phyloP scores from a whole-genome alignment of 164 flowering plant genomes.

The Annona cherimola region DNA sequence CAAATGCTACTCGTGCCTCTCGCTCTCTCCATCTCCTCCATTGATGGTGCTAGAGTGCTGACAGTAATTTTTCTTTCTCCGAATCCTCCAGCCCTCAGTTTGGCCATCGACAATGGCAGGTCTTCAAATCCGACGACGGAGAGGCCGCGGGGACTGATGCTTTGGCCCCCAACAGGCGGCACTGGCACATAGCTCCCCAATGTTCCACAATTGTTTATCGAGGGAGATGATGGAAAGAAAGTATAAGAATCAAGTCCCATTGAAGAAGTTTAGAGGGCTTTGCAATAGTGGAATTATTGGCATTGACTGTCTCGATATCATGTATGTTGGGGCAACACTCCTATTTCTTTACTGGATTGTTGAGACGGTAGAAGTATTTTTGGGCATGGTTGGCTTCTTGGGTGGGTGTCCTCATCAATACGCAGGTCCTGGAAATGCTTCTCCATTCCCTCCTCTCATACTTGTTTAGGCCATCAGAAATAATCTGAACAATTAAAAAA shows the following conservation, averaged over 20 bases:
- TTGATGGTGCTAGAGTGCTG: no score
- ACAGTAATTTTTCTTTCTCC: background rate
- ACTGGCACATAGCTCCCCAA: background rate
- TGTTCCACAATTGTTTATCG: background rate
- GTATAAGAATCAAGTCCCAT: background rate
- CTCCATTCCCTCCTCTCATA: slow-evolving; percentile 29
- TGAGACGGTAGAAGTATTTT: slow-evolving; percentile 18
- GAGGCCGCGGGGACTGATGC: background rate
- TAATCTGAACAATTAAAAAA: slow-evolving; percentile 10
- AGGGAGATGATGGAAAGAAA: background rate
- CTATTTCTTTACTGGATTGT: background rate
- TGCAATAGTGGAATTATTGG: background rate
- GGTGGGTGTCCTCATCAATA: slow-evolving; percentile 16
- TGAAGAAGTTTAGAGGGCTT: background rate
- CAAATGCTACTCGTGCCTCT: no score
- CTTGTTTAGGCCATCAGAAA: slow-evolving; percentile 17
- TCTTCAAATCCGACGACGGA: background rate
- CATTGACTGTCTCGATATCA: slow-evolving; percentile 7
- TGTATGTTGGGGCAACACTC: slow-evolving; percentile 13
- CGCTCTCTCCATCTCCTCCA: no score
- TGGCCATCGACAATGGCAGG: background rate
- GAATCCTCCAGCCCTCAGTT: background rate
- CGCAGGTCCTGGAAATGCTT: slow-evolving; percentile 22
- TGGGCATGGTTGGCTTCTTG: slow-evolving; percentile 34
- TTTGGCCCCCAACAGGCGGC: background rate